phyloP scores from a whole-genome alignment of 1,284 basidiomycete species.

The Chalciporus sp. region DNA sequence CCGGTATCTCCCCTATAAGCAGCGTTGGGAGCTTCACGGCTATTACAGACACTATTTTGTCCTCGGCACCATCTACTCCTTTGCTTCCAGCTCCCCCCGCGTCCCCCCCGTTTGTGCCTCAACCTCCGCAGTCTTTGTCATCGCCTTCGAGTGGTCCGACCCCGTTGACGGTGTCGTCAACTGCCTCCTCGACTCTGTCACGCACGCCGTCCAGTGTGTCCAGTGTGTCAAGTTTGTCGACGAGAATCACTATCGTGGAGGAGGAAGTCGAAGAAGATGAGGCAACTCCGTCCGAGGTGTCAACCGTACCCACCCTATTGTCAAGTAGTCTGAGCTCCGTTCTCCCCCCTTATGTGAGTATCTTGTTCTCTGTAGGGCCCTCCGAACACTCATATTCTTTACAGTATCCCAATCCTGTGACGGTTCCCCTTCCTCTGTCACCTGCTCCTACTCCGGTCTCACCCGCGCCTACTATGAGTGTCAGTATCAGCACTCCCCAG shows the following conservation, averaged over 20 bases:
- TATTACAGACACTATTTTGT: slow-evolving; percentile 41
- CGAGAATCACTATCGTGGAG: slow-evolving; percentile 31
- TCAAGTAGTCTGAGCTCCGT: slow-evolving; percentile 32
- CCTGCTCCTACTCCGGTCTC: slow-evolving; percentile 36
- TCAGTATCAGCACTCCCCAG: slow-evolving; percentile 67
- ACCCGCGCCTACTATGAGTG: slow-evolving; percentile 46
- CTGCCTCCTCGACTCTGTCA: slow-evolving; percentile 40
- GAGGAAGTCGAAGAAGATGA: slow-evolving; percentile 35
- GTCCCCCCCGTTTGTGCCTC: neutral
- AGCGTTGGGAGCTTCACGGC: slow-evolving; percentile 35
- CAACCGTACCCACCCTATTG: slow-evolving; percentile 61
- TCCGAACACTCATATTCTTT: slow-evolving; percentile 1
- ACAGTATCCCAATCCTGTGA: slow-evolving; percentile 32
- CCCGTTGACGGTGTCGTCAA: slow-evolving; percentile 26
- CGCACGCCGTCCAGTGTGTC: slow-evolving; percentile 40
- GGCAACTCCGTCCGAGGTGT: slow-evolving; percentile 30
- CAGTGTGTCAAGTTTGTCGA: slow-evolving; percentile 41
- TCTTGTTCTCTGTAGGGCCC: slow-evolving; percentile 9
- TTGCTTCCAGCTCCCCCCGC: neutral
- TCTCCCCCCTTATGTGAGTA: slow-evolving; percentile 37
- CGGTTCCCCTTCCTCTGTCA: slow-evolving; percentile 39
- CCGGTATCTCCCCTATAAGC: slow-evolving; percentile 46
- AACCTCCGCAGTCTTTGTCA: slow-evolving; percentile 15
- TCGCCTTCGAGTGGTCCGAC: slow-evolving; percentile 35
- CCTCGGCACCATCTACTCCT: slow-evolving; percentile 23